Evolutionary conservation across 495 filamentous ascomycete genomes (phyloP).

Genomic region (Penicillium antarcticum): DNA sequence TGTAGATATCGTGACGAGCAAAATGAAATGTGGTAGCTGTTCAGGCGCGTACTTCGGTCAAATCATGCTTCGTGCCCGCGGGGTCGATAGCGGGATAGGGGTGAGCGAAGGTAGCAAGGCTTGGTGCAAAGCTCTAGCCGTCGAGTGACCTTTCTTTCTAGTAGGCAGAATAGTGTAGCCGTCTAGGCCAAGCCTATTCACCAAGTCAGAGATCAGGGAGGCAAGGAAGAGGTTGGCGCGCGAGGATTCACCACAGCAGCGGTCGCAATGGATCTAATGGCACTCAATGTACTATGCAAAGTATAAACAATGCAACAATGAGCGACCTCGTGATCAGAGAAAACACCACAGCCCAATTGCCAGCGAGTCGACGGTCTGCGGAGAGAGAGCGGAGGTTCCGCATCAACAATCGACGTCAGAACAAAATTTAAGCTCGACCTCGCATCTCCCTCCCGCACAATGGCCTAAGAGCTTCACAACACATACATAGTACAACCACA

Average conservation of each 20-base stretch:
- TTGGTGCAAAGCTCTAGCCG: too few species aligned
- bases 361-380: constrained; percentile 10
- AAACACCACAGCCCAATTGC: constrained; percentile 2
- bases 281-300: background rate
- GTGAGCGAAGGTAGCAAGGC: background rate
- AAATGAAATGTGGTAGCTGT: background rate
- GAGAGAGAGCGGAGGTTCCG: constrained; percentile 26
- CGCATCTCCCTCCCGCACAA: constrained; percentile 5
- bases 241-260: constrained; percentile 6
- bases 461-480: constrained; percentile 3
- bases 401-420: constrained; percentile 36
- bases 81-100: background rate
- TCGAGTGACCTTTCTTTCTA: too few species aligned
- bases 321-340: background rate
- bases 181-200: background rate
- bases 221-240: background rate
- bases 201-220: background rate
- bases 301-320: background rate
- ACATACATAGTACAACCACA: background rate
- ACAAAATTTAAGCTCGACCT: constrained; percentile 17
- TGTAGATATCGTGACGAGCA: background rate
- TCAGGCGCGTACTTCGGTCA: constrained; percentile 4
- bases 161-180: too few species aligned
- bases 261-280: background rate
- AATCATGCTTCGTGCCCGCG: constrained; percentile 18